Evolutionary conservation across 2,329 filamentous ascomycete species (phyloP), one percentile per base, ranked within the genome.

Genomic region (Aspergillaceae sp.): DNA sequence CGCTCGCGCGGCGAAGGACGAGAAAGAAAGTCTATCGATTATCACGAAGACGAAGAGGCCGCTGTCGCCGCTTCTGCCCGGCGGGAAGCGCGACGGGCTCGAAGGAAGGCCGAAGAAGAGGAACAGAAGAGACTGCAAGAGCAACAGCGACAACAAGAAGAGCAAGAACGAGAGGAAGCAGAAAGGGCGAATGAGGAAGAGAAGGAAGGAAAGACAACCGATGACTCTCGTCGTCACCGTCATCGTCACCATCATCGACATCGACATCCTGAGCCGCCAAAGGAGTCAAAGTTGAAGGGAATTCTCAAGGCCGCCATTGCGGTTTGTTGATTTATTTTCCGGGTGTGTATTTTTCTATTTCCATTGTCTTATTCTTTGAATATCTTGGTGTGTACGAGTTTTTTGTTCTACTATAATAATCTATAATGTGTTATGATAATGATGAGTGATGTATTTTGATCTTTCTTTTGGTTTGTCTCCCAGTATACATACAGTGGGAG

Each of bases 281-380:
- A 50, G 27, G 52, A 57, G 45, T 60, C 62, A 19, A 64, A 55
- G 29, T 41, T 65, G 43, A 65, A 62, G 49, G 52, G 49, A n/a
- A 26, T 65, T 41, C 48, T 62, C 45, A 60, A 59, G 46, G 51
- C 59, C 8, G 30, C 30, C 4, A 59, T 65, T 49, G 50, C 54
- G 51, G 62, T 56, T 33, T 52, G 62, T 42, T 64, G 48, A 59
- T 33, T 29, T 38, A 26, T 29, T 35, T 40, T 10, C 41, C 26
- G 19, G 19, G 19, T 19, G 19, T 19, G 19, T 19, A 19, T 26
- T n/a, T 29, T 43, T 19, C 11, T 27, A 27, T 19, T 35, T 33
- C 7, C 4, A 29, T 19, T 35, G 29, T 47, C 5, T 32, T 46
- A 6, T 5, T 32, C 8, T 32, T 9, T 32, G 30, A 9, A 32